Percentiles rank a stretch among this genome's conserved stretches.
These are phyloP conservation scores for Starmerella apis DNA, from an alignment of 805 yeast species.

Conservation along the genomic window DNA sequence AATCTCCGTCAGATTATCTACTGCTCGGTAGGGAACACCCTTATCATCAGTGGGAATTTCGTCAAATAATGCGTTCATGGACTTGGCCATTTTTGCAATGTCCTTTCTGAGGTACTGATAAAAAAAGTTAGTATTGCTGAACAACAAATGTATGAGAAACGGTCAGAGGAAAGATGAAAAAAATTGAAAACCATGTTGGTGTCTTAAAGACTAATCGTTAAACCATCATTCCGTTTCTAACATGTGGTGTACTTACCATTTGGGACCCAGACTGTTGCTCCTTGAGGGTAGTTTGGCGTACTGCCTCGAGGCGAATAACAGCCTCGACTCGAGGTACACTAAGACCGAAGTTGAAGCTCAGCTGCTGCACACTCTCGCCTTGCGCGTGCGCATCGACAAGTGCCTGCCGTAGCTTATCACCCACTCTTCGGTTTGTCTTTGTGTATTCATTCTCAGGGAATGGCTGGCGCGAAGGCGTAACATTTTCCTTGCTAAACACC, in stretches of 20 bases:
- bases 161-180: conserved; percentile 21
- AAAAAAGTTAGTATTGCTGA: conserved; percentile 23
- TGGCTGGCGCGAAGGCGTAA: conserved; percentile 41
- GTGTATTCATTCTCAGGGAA: conserved; percentile 70
- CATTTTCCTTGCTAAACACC: conserved; percentile 25
- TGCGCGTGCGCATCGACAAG: conserved; percentile 48
- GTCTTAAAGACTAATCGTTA: conserved; percentile 78
- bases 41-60: conserved; percentile 28
- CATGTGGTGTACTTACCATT: conserved; percentile 42
- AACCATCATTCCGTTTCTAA: conserved; percentile 36
- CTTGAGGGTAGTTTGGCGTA: conserved; percentile 51
- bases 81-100: conserved; percentile 45
- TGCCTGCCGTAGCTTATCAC: conserved; percentile 47
- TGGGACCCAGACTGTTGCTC: conserved; percentile 16
- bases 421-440: conserved; percentile 51
- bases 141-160: conserved; percentile 2
- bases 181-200: conserved; percentile 40
- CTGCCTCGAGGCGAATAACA: conserved; percentile 52
- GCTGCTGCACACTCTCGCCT: conserved; percentile 54
- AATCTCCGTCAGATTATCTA: conserved; percentile 85
- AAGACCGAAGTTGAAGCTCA: conserved; percentile 68
- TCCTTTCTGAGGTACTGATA: conserved; percentile 40
- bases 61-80: conserved; percentile 77
- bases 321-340: conserved; percentile 85
- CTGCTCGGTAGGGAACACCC: conserved; percentile 29